Percentiles rank a stretch among this genome's conserved stretches.
phyloP scores from a whole-genome alignment of 2,329 filamentous ascomycete species.

The Lachnellula arida region DNA sequence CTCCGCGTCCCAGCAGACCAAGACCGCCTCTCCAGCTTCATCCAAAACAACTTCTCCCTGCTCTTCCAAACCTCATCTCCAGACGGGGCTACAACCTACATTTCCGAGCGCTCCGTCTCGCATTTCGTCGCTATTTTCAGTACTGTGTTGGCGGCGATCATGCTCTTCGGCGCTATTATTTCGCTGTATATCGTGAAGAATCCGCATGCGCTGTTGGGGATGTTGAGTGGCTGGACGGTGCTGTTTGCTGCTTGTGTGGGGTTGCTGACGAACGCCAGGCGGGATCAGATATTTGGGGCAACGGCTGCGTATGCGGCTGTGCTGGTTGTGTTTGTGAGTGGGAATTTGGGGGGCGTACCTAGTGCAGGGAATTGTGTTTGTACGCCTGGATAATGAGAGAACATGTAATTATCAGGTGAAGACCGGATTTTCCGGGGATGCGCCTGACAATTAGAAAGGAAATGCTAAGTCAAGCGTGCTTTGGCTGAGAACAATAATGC shows the following conservation, averaged over 20 bases:
- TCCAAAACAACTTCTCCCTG: slow-evolving; percentile 24
- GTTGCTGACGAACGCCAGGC: slow-evolving; percentile 19
- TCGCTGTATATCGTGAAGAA: slow-evolving; percentile 15
- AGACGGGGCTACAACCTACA: slow-evolving; percentile 11
- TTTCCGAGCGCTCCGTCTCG: slow-evolving; percentile 7
- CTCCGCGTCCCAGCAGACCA: slow-evolving; percentile 22
- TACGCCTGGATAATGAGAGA: neutral
- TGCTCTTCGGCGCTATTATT: slow-evolving; percentile 20
- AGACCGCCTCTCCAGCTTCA: slow-evolving; percentile 27
- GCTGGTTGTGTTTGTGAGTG: slow-evolving; percentile 20
- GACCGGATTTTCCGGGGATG: too few species aligned
- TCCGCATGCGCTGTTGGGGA: slow-evolving; percentile 11
- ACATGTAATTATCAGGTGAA: neutral
- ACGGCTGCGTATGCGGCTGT: slow-evolving; percentile 23
- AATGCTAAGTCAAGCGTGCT: too few species aligned
- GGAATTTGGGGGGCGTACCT: slow-evolving; percentile 11
- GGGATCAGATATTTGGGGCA: slow-evolving; percentile 20
- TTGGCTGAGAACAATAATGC: too few species aligned
- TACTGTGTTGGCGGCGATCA: slow-evolving; percentile 13
- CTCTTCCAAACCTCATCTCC: slow-evolving; percentile 11
- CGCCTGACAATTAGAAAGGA: too few species aligned
- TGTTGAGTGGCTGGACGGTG: slow-evolving; percentile 20
- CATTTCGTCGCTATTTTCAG: slow-evolving; percentile 8
- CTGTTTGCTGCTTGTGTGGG: slow-evolving; percentile 21
- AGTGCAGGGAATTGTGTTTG: neutral